Percentiles rank a stretch among this genome's conserved stretches.
These are phyloP conservation scores for Serpula lacrymans DNA, from an alignment of 768 basidiomycete genomes.

Conservation along the genomic window DNA sequence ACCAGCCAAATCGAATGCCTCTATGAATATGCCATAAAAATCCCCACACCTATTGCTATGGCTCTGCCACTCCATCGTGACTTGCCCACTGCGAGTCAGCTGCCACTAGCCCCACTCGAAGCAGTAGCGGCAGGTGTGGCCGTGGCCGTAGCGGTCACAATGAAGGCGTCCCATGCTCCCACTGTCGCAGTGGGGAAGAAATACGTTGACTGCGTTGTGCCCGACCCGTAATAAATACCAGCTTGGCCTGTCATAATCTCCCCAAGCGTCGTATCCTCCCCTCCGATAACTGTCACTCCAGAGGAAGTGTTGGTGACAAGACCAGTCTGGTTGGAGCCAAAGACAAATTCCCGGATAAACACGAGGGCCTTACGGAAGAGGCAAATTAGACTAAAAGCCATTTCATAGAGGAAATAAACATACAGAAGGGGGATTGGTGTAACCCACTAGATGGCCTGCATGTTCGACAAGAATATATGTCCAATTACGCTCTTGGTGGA, in stretches of 20 bases:
- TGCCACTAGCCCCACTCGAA: no score
- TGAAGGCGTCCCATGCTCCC: constrained; percentile 52
- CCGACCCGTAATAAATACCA: constrained; percentile 54
- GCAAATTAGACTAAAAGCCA: constrained; percentile 40
- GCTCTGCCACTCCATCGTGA: no score
- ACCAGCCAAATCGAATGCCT: no score
- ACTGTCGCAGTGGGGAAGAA: constrained; percentile 53
- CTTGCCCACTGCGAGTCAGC: no score
- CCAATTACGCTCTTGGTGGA: constrained; percentile 72
- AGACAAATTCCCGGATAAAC: constrained; percentile 63
- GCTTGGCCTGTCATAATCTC: constrained; percentile 52
- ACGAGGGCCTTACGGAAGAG: constrained; percentile 45
- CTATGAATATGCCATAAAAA: no score
- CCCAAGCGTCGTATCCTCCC: constrained; percentile 45
- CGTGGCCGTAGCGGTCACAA: constrained; percentile 37
- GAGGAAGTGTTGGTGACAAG: constrained; percentile 36
- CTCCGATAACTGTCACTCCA: constrained; percentile 40
- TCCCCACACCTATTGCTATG: no score
- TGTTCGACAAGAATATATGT: constrained; percentile 36
- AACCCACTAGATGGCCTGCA: constrained; percentile 39
- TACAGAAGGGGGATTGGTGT: constrained; percentile 42
- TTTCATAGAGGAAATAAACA: constrained; percentile 38
- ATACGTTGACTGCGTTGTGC: constrained; percentile 48
- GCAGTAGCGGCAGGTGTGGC: no score
- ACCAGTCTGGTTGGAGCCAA: constrained; percentile 60